phyloP scores from a whole-genome alignment of 2,329 filamentous ascomycete species.

The Penicillium sp. region DNA sequence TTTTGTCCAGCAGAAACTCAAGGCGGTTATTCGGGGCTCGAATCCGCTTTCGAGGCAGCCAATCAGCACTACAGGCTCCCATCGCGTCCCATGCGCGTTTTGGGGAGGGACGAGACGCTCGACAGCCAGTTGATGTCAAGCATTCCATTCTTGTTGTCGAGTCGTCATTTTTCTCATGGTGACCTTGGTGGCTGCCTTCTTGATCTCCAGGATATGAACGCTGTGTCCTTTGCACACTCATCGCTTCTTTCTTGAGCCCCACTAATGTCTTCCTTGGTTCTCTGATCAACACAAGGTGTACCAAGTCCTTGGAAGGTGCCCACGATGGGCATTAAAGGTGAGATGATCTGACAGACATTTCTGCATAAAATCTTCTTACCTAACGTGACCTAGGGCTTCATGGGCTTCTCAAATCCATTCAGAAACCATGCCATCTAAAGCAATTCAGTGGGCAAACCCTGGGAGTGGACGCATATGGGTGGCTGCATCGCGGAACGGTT shows the following conservation, averaged over 20 bases:
- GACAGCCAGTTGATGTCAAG: constrained; percentile 26
- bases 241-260: constrained; percentile 8
- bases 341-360: neutral
- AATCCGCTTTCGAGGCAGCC: constrained; percentile 21
- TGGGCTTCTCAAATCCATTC: constrained; percentile 93
- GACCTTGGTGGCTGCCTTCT: constrained; percentile 3
- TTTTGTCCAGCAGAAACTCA: constrained; percentile 36
- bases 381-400: constrained; percentile 69
- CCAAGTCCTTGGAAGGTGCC: constrained; percentile 33
- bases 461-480: constrained; percentile 96
- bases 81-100: constrained; percentile 41
- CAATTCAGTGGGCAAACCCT: constrained; percentile 86
- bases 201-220: constrained; percentile 8
- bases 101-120: constrained; percentile 24
- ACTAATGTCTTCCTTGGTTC: constrained; percentile 27
- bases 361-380: neutral
- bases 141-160: constrained; percentile 39
- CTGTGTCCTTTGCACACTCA: constrained; percentile 8
- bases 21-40: constrained; percentile 32
- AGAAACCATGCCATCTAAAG: constrained; percentile 83
- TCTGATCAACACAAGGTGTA: constrained; percentile 36
- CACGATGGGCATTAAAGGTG: constrained; percentile 54
- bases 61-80: constrained; percentile 24
- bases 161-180: constrained; percentile 22
- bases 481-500: constrained; percentile 92